Conservation (phyloP, 1,284 basidiomycete genomes). For the Heliocybe sulcata region DNA sequence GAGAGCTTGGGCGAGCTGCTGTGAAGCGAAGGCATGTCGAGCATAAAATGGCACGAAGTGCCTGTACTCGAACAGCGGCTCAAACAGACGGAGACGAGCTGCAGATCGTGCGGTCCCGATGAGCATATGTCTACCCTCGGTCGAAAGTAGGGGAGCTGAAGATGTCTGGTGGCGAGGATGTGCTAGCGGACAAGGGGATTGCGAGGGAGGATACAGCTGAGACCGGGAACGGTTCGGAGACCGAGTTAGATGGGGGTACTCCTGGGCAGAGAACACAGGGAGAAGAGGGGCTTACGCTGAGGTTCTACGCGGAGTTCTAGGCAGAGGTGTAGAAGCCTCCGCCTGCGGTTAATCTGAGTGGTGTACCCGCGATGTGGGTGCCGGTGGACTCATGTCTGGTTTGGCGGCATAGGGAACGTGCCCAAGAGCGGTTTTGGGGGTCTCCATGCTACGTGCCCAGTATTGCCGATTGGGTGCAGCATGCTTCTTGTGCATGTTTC, state of each 20-base stretch:
- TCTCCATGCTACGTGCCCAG: constrained; percentile 93
- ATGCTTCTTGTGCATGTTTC: constrained; percentile 74
- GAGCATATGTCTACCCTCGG: constrained; percentile 89
- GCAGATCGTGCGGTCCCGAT: constrained; percentile 88
- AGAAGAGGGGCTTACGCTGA: constrained; percentile 65
- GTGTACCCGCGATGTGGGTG: constrained; percentile 1
- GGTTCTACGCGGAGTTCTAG: constrained; percentile 82
- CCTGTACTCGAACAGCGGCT: constrained; percentile 84
- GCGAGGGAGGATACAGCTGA: not conserved
- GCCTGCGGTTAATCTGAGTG: constrained; percentile 74
- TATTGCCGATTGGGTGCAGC: constrained; percentile 84
- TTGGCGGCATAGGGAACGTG: constrained; percentile 62
- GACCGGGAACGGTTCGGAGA: not conserved
- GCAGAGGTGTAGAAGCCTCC: constrained; percentile 79
- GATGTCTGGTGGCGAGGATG: constrained; percentile 46
- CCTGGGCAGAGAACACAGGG: constrained; percentile 33
- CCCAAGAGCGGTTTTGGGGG: constrained; percentile 97
- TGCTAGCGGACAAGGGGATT: not conserved
- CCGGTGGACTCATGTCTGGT: constrained; percentile 9
- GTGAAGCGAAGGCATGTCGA: constrained; percentile 91
- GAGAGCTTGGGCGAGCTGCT: constrained; percentile 82
- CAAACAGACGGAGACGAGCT: constrained; percentile 82
- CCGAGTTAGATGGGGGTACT: not conserved
- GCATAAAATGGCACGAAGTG: constrained; percentile 94
- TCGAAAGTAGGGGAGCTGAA: constrained; percentile 80